Conservation (phyloP, 2,329 filamentous ascomycete genomes). For the Paracorniculantispora psalliotae region DNA sequence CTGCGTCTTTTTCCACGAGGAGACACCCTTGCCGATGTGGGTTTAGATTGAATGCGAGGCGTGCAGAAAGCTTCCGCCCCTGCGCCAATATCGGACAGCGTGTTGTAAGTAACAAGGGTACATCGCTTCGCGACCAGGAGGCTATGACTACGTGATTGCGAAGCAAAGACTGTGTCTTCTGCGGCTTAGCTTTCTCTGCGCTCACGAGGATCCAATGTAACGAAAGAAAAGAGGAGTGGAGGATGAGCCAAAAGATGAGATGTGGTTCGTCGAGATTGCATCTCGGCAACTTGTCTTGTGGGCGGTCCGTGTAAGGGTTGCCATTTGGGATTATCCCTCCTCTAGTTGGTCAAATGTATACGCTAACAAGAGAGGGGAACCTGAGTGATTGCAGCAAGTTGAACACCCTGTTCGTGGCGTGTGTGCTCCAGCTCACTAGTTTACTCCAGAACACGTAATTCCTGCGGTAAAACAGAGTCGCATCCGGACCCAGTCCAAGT, state of each 20-base stretch:
- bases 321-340: not conserved
- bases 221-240: not conserved
- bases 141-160: too few species aligned
- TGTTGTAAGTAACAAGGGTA: not conserved
- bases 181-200: not conserved
- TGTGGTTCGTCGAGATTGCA: not conserved
- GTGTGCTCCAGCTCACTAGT: not conserved
- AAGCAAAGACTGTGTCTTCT: not conserved
- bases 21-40: not conserved
- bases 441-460: not conserved
- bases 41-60: conserved; percentile 4
- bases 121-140: not conserved
- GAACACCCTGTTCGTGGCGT: not conserved
- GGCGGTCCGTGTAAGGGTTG: not conserved
- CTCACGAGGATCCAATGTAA: not conserved
- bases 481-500: not conserved
- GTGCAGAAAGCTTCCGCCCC: not conserved
- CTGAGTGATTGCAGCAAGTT: not conserved
- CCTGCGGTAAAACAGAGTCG: not conserved
- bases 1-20: not conserved
- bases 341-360: not conserved
- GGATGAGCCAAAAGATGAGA: not conserved
- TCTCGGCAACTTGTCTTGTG: not conserved
- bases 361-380: not conserved
- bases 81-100: conserved; percentile 1